Evolutionary conservation across 164 flowering plant species (phyloP), one percentile per base, ranked within the genome.

Genomic region (Tetrastigma voinierianum): DNA sequence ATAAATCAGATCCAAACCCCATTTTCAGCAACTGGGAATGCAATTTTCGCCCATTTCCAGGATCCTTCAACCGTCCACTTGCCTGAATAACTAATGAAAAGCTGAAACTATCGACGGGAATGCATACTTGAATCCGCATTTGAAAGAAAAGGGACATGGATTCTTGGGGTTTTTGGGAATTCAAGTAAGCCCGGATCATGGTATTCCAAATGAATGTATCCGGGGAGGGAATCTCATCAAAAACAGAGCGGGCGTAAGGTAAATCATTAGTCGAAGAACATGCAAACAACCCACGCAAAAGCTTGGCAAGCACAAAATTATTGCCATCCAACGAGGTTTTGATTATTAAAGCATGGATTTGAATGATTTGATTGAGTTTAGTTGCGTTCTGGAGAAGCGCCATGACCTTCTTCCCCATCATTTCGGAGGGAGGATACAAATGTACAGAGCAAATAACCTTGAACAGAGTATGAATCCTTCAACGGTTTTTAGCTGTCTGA

Each of bases 191-290:
- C 17, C 77, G 76, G 51, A 80, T 80, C 83, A 80, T 70, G 48
- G 83, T 71, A 66, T 80, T 82, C 75, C 75, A 75, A 45, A 75
- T 61, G 67, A 68, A 80, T 14, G 78, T 54, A 46, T 79, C 78
- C 1, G 82, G 80, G 0, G 47, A 66, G 1, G 69, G 61, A 52
- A 71, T 70, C 18, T 14, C 32, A 18, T 73, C 73, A 53, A 77
- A 80, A 10, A 82, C 14, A 10, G 72, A 68, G 46, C 80, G 77
- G 3, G 83, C 78, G 43, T 77, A 70, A 0, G 24, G 59, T 24
- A 77, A 43, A 24, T 18, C 18, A 23, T 44, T 51, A 23, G 57
- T 19, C 3, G 66, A 60, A 46, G 73, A 66, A 40, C 11, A 47
- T 1, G 72, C 20, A 25, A 69, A 62, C 61, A 69, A 21, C 15